These are phyloP conservation scores for Fusarium chaquense DNA, from an alignment of 2,329 filamentous ascomycete species.

Conservation along the genomic window DNA sequence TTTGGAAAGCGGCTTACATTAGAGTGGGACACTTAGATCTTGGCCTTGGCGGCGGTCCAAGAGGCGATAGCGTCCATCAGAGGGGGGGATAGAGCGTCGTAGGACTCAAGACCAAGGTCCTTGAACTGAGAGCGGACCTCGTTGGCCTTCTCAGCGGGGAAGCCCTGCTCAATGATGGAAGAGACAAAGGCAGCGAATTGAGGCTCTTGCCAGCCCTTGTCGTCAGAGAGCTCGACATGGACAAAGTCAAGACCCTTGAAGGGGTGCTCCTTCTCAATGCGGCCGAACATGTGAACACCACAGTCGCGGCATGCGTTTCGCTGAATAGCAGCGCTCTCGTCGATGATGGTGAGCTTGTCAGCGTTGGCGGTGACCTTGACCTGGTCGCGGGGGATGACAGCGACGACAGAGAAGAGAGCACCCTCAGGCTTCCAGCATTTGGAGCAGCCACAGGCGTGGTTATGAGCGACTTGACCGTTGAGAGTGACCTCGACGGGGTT, in stretches of 20 bases:
- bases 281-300: slow-evolving; percentile 72
- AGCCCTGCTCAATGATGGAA: slow-evolving; percentile 76
- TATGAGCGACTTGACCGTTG: slow-evolving; percentile 70
- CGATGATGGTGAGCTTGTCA: slow-evolving; percentile 68
- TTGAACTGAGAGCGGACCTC: slow-evolving; percentile 67
- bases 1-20: not conserved
- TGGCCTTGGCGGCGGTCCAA: slow-evolving; percentile 63
- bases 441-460: slow-evolving; percentile 78
- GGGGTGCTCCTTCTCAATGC: slow-evolving; percentile 72
- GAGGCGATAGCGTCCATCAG: slow-evolving; percentile 73
- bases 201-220: slow-evolving; percentile 77
- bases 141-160: slow-evolving; percentile 65
- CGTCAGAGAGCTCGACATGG: slow-evolving; percentile 70
- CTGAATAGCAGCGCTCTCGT: slow-evolving; percentile 68
- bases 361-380: slow-evolving; percentile 68
- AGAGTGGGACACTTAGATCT: slow-evolving; percentile 23
- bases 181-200: slow-evolving; percentile 77
- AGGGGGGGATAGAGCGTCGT: slow-evolving; percentile 70
- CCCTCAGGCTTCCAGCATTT: slow-evolving; percentile 78
- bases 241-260: slow-evolving; percentile 79
- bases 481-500: slow-evolving; percentile 70
- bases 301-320: slow-evolving; percentile 72
- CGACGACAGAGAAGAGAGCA: slow-evolving; percentile 73
- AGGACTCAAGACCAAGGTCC: slow-evolving; percentile 68
- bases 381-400: slow-evolving; percentile 67